Evolutionary conservation across 2,329 filamentous ascomycete genomes (phyloP).

Genomic region (Aspergillus sp.): DNA sequence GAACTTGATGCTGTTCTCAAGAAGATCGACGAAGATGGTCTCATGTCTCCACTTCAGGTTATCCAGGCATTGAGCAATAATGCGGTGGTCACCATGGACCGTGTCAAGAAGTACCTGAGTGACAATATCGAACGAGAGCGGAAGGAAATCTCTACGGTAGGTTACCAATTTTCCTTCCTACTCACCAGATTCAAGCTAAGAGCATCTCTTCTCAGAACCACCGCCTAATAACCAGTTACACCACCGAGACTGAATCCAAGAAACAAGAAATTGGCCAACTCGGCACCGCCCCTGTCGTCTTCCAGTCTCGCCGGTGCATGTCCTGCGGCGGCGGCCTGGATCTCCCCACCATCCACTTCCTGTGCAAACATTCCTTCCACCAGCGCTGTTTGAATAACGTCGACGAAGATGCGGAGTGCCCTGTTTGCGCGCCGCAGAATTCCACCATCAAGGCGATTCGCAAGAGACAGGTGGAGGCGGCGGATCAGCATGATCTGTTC

Average conservation of each 20-base stretch:
- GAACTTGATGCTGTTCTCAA: slow-evolving; percentile 73
- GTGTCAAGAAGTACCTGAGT: slow-evolving; percentile 87
- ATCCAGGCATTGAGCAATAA: slow-evolving; percentile 79
- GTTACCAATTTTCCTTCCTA: slow-evolving; percentile 7
- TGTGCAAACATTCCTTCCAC: slow-evolving; percentile 96
- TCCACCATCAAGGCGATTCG: slow-evolving; percentile 82
- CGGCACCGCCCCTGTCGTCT: slow-evolving; percentile 70
- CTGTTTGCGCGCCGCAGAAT: slow-evolving; percentile 74
- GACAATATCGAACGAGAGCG: slow-evolving; percentile 83
- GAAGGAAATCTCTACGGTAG: slow-evolving; percentile 64
- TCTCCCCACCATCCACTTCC: slow-evolving; percentile 84
- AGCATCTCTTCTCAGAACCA: slow-evolving; percentile 52
- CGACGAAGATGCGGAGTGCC: slow-evolving; percentile 67
- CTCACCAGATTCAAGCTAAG: neutral
- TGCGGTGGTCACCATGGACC: slow-evolving; percentile 88
- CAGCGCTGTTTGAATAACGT: slow-evolving; percentile 71
- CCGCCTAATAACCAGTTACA: slow-evolving; percentile 73
- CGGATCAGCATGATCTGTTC: slow-evolving; percentile 83
- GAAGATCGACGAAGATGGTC: slow-evolving; percentile 79
- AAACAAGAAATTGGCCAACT: slow-evolving; percentile 70
- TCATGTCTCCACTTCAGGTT: slow-evolving; percentile 94
- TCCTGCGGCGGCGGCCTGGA: slow-evolving; percentile 72
- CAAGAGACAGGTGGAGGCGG: slow-evolving; percentile 75
- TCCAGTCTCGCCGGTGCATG: slow-evolving; percentile 81
- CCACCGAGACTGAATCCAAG: slow-evolving; percentile 72